Evolutionary conservation across 2,329 filamentous ascomycete genomes (phyloP), one percentile per base, ranked within the genome.

Genomic region (Incumbomyces delicatus): DNA sequence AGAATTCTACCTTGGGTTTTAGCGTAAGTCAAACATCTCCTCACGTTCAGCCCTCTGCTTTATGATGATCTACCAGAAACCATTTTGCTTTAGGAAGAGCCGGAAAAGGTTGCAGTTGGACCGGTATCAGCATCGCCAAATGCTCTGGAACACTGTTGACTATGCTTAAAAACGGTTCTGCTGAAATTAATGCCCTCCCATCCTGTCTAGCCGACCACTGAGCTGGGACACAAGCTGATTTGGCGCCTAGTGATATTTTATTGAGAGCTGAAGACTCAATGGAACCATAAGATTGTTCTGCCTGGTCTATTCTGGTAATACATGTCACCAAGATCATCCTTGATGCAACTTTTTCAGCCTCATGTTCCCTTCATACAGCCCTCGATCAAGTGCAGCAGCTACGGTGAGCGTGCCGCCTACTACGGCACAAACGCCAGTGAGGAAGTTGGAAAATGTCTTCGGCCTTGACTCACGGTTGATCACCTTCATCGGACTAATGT

Each of bases 401-500:
- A 98, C 92, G 0, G 92, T 98, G 55, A 98, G 69, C 0, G 92
- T 98, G 56, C 92, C 92, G 51, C 92, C 92, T 42, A 98, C 82
- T 51, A 96, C 85, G 32, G 90, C 90, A 65, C 92, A 98, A 16
- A 98, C 79, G 40, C 92, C 92, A 1, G 92, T 90, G 49, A 98
- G 67, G 73, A 98, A 98, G 14, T 86, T 86, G 0, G 87, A 80
- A 64, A 98, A 94, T 3, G 84, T 85, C 74, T 96, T 96, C 50
- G 82, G 74, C 39, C 87, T 80, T 56, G 86, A 83, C 70, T 98
- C 94, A 46, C 89, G 84, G 72, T 98, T 98, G 68, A 98, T 85
- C 51, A 98, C 90, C 71, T 96, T 98, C 92, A 98, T 98, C 4
- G 92, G 92, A 2, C 90, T 96, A 65, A 98, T 98, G 60, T 98